Evolutionary conservation across 2,329 filamentous ascomycete species (phyloP), one percentile per base, ranked within the genome.

Genomic region (Beauveria sp.): DNA sequence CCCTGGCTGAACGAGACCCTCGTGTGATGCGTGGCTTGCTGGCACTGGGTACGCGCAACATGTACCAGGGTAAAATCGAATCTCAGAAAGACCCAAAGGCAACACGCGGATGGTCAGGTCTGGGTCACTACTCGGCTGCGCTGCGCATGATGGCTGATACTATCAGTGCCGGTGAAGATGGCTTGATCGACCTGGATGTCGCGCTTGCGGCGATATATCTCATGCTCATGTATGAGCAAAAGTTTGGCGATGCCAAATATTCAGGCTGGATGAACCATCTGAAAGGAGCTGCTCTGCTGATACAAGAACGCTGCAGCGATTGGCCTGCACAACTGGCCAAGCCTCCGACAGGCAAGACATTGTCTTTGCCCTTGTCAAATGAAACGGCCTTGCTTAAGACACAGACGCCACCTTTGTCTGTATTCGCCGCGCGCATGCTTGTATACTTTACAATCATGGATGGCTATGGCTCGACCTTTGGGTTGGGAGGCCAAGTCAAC

Each of bases 181-280:
- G 16, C 56, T 48, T 3, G 62, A 66, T 69, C 5, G 69, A 74
- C 41, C 63, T 73, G 5, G 71, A 73, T 50, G 65, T 66, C 0
- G 67, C 73, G 18, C 66, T 69, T 8, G 70, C 72, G 3, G 67
- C 68, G 0, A 57, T 74, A 9, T 74, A 71, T 63, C 62, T 75
- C 10, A 74, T 75, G 71, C 67, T 75, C 1, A 48, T 72, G 2
- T 75, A 74, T 41, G 73, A 75, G 63, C 72, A 75, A 59, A 72
- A 73, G 40, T 73, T 70, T 41, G 72, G 72, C n/a, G 73, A 75
- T 18, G 66, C 67, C 1, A 64, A 62, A 12, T 71, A 71, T 22
- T 66, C 63, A 8, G 71, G 71, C 1, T 63, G 71, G 40, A 59
- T 67, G 2, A 71, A 72, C 22, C 72, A 75, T 55, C 66, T 74